Evolutionary conservation across 176 grass and related monocot species (phyloP).

Genomic region (Zoysia pacifica): DNA sequence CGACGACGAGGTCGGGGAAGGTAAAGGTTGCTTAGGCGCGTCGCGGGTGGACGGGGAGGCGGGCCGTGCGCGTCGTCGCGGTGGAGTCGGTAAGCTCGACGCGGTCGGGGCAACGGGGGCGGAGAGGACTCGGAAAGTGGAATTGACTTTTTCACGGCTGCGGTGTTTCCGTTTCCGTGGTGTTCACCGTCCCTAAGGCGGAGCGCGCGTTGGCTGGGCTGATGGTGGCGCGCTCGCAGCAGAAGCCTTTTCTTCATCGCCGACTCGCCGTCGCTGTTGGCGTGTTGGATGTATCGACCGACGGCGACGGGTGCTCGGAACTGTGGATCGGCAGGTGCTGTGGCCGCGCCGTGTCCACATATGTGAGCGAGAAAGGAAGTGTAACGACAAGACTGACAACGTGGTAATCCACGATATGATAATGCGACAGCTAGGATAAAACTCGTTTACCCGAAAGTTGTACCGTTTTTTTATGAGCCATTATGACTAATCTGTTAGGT

Average conservation of each 20-base stretch:
- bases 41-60: background rate
- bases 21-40: conserved; percentile 32
- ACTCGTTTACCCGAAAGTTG: background rate
- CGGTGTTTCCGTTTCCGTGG: background rate
- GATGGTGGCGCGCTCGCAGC: background rate
- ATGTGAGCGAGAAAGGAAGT: background rate
- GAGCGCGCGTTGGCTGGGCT: background rate
- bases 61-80: conserved; percentile 25
- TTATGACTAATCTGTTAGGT: background rate
- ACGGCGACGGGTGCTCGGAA: conserved; percentile 4
- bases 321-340: background rate
- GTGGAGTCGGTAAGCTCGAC: conserved; percentile 31
- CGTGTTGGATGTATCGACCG: conserved; percentile 1
- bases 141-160: conserved; percentile 23
- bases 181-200: conserved; percentile 2
- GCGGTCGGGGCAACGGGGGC: background rate
- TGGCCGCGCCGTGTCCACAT: background rate
- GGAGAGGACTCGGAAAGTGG: background rate
- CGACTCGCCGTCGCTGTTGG: background rate
- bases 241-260: background rate
- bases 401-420: background rate
- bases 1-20: background rate
- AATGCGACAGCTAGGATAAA: background rate
- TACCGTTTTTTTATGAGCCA: background rate
- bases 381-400: background rate